Base-by-base conservation (phyloP, 176 grass and related monocot genomes). In the Oryza officinalis region DNA sequence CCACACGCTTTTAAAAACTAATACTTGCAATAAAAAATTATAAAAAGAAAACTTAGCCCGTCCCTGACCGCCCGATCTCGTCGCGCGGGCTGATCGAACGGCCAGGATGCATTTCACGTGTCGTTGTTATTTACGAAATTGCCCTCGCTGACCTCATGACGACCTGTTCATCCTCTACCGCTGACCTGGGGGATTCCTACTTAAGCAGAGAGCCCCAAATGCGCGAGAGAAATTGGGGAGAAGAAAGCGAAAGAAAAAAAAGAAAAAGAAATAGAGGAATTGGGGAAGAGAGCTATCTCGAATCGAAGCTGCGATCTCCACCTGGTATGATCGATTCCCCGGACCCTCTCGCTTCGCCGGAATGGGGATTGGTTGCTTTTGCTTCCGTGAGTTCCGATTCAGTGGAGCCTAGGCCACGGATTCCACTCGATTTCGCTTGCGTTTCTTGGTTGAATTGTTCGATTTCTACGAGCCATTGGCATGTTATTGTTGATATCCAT, bases 151-250 rank as follows among this genome's bases (percentile, higher is more conserved):
- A 28, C 59, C 74, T 14, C 33, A 13, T 1, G 30, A 37, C 25
- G 81, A 76, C 54, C 52, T 77, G 72, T 44, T 77, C 65, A 11
- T 71, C 41, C 72, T 37, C 45, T 18, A 37, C 66, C 83, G 41
- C 78, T 77, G 37, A 38, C 78, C 72, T 81, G 78, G 57, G 69
- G 10, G 46, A 25, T 68, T 68, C 37, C 78, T 86, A 83, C 84
- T 69, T 67, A 79, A 66, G 45, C 20, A 35, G 83, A 35, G 31
- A 33, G 31, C 43, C 78, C 45, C 61, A 15, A 59, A 80, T 20
- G 71, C 41, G 74, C 18, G 25, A 38, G 38, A 32, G 4, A 14
- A 27, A 43, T 8, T 13, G 59, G 32, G 44, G 59, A 5, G 20
- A 57, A 63, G 75, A 81, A 44, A 68, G 52, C 23, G 28, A 59